These are phyloP conservation scores for Filobasidium uniguttulatum DNA, from an alignment of 1,284 basidiomycete genomes.

Conservation along the genomic window DNA sequence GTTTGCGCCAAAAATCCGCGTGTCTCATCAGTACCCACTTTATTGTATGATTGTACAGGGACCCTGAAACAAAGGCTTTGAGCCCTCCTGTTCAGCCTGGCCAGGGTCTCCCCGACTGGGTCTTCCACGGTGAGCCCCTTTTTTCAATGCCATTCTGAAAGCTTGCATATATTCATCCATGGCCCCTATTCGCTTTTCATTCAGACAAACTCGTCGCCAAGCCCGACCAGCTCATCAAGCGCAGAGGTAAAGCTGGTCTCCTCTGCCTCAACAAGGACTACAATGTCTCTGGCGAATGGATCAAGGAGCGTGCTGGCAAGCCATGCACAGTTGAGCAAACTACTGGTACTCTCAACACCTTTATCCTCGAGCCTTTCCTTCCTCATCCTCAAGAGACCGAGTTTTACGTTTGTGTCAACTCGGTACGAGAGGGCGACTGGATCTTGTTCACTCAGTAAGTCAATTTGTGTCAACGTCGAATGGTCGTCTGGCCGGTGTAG, in stretches of 20 bases:
- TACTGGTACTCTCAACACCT: conserved; percentile 88
- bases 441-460: conserved; percentile 84
- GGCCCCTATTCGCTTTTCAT: neutral
- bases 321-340: conserved; percentile 86
- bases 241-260: conserved; percentile 93
- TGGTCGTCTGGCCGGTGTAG: neutral
- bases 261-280: conserved; percentile 88
- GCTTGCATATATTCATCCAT: neutral
- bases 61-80: conserved; percentile 64
- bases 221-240: conserved; percentile 98
- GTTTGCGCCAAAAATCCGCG: neutral
- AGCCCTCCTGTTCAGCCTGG: conserved; percentile 50
- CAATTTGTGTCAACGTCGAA: too few relatives aligned
- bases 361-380: conserved; percentile 96
- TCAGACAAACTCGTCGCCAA: conserved; percentile 72
- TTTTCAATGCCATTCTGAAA: neutral
- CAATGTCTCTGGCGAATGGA: conserved; percentile 76
- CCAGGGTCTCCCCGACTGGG: conserved; percentile 64
- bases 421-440: conserved; percentile 82
- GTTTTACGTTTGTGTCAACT: conserved; percentile 98
- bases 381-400: conserved; percentile 88
- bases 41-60: conserved; percentile 47
- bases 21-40: neutral
- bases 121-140: conserved; percentile 44
- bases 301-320: conserved; percentile 79